Percentiles rank a stretch among this genome's conserved stretches.
Evolutionary conservation across 2,329 filamentous ascomycete genomes (phyloP).

Genomic region (Dactylellina haptotyla): DNA sequence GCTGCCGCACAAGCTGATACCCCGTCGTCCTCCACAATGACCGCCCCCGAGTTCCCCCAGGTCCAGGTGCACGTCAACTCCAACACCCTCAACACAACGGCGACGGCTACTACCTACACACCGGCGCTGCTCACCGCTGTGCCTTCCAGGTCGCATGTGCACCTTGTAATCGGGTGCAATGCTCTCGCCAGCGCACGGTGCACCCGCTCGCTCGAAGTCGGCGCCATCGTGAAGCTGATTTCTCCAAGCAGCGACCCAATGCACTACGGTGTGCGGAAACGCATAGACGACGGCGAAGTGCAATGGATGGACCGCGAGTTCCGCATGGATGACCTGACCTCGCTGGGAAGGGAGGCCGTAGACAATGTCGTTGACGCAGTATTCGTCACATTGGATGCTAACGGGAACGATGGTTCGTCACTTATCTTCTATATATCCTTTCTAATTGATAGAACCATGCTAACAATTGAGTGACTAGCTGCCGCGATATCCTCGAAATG

Average conservation of each 20-base stretch:
- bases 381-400: conserved; percentile 76
- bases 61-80: neutral
- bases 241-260: conserved; percentile 72
- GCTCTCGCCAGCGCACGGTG: conserved; percentile 87
- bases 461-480: conserved; percentile 62
- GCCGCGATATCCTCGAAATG: conserved; percentile 78
- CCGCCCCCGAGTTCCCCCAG: conserved; percentile 15
- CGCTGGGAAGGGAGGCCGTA: conserved; percentile 81
- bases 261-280: conserved; percentile 68
- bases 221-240: conserved; percentile 82
- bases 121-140: conserved; percentile 73
- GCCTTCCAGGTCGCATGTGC: conserved; percentile 75
- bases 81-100: neutral
- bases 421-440: neutral
- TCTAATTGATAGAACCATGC: neutral
- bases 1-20: neutral
- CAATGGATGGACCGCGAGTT: conserved; percentile 68
- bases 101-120: neutral
- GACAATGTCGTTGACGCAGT: conserved; percentile 85
- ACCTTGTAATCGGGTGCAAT: conserved; percentile 86
- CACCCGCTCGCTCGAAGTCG: conserved; percentile 79
- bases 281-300: conserved; percentile 63
- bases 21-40: conserved; percentile 36
- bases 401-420: conserved; percentile 62
- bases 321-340: conserved; percentile 70